Evolutionary conservation across 2,329 filamentous ascomycete genomes (phyloP).

Genomic region (Neofusicoccum parvum): DNA sequence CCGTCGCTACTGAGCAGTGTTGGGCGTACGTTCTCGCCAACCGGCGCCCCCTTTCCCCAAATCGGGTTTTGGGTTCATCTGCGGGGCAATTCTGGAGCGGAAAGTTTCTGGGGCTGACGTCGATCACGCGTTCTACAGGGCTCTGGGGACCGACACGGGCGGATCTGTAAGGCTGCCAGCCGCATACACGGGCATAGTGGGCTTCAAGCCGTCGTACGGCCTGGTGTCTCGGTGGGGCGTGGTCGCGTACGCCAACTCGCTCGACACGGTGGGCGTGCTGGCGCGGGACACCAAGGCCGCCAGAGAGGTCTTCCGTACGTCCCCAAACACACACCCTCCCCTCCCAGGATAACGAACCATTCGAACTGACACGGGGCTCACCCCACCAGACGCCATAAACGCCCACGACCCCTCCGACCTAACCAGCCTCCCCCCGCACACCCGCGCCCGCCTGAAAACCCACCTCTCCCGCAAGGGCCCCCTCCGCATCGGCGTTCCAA

Average conservation of each 20-base stretch:
- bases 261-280: conserved; percentile 86
- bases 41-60: too few species aligned
- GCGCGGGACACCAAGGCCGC: conserved; percentile 57
- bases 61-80: not conserved
- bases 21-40: conserved; percentile 51
- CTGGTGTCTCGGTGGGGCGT: conserved; percentile 84
- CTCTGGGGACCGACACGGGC: conserved; percentile 90
- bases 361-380: not conserved
- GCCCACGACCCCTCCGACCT: conserved; percentile 72
- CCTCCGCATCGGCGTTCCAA: conserved; percentile 60
- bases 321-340: not conserved
- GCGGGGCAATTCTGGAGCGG: too few species aligned
- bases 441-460: conserved; percentile 51
- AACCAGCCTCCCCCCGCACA: conserved; percentile 64
- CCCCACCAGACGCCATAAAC: conserved; percentile 50
- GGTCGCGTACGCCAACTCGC: conserved; percentile 86
- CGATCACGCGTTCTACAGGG: conserved; percentile 43
- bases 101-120: too few species aligned
- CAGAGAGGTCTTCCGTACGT: conserved; percentile 39
- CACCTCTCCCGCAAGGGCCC: not conserved
- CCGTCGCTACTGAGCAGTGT: conserved; percentile 68
- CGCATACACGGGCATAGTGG: conserved; percentile 79
- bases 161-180: conserved; percentile 86
- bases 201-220: conserved; percentile 92
- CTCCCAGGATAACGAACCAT: too few species aligned